Conservation (phyloP, 306 rosid genomes). For the Clitoria ternatea region DNA sequence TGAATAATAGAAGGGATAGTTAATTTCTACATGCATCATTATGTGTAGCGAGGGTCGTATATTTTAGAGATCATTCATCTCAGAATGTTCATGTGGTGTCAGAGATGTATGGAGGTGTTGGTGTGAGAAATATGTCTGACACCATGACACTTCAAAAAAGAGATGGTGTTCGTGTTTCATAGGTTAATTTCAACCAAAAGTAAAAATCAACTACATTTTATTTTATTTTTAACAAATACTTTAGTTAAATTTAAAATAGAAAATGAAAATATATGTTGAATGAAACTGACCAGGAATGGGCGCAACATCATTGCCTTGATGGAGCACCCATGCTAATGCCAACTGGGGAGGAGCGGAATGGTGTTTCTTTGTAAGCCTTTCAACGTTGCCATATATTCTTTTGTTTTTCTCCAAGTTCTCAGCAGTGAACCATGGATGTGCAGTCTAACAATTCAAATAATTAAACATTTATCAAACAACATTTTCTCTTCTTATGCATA, state of each 20-base stretch:
- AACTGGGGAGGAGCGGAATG: slow-evolving; percentile 55
- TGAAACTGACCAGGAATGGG: slow-evolving; percentile 41
- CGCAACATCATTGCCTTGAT: slow-evolving; percentile 55
- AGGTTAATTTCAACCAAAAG: no score
- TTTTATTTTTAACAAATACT: background rate
- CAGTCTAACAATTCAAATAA: slow-evolving; percentile 24
- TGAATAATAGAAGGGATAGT: background rate
- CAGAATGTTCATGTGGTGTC: no score
- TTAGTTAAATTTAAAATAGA: background rate
- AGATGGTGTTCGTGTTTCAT: no score
- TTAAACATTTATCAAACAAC: background rate
- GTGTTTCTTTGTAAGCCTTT: slow-evolving; percentile 47
- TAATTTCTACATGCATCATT: no score
- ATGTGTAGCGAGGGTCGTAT: no score
- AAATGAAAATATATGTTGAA: background rate
- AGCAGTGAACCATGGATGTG: slow-evolving; percentile 48
- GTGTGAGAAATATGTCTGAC: no score
- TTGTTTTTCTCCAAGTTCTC: slow-evolving; percentile 52
- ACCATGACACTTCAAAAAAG: no score
- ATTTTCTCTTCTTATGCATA: background rate
- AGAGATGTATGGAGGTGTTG: no score
- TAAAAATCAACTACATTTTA: no score
- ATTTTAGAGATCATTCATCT: no score
- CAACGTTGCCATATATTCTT: slow-evolving; percentile 39
- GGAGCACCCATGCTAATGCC: slow-evolving; percentile 70